phyloP scores from a whole-genome alignment of 2,329 filamentous ascomycete genomes.

The Scedosporium minutisporum region DNA sequence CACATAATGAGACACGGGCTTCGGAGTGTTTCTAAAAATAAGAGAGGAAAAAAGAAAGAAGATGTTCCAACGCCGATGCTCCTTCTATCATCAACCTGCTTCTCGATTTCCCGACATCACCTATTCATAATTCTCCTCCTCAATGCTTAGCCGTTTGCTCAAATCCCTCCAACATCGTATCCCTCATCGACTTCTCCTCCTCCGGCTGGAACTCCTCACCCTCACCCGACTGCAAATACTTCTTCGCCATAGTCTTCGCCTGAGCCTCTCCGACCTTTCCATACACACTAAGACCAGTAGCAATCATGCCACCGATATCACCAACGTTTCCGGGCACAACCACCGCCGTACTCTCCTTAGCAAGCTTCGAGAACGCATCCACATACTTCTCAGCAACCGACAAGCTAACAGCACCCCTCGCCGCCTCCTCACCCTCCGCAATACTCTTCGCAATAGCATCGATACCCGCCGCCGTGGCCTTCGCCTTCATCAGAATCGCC shows the following conservation, averaged over 20 bases:
- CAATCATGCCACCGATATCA: constrained; percentile 94
- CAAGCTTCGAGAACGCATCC: constrained; percentile 83
- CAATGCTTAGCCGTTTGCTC: constrained; percentile 18
- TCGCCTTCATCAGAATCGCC: constrained; percentile 78
- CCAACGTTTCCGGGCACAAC: constrained; percentile 96
- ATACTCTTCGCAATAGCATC: constrained; percentile 76
- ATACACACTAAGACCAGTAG: constrained; percentile 89
- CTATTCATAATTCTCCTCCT: constrained; percentile 9
- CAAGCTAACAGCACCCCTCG: constrained; percentile 76
- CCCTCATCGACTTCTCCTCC: constrained; percentile 21
- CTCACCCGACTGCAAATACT: constrained; percentile 19
- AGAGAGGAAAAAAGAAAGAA: constrained; percentile 7
- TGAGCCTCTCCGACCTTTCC: constrained; percentile 83
- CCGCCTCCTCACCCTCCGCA: constrained; percentile 59
- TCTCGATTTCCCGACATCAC: neutral
- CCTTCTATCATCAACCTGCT: neutral
- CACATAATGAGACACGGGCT: neutral
- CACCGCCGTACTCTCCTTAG: constrained; percentile 89
- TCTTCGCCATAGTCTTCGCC: constrained; percentile 53
- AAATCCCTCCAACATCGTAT: constrained; percentile 30
- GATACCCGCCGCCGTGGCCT: constrained; percentile 79
- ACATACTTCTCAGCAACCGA: constrained; percentile 97
- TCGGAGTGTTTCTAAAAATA: constrained; percentile 1
- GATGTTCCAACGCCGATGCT: constrained; percentile 7
- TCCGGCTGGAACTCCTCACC: constrained; percentile 13